Conservation (phyloP, 306 rosid species). For the Calophaca sinica region DNA sequence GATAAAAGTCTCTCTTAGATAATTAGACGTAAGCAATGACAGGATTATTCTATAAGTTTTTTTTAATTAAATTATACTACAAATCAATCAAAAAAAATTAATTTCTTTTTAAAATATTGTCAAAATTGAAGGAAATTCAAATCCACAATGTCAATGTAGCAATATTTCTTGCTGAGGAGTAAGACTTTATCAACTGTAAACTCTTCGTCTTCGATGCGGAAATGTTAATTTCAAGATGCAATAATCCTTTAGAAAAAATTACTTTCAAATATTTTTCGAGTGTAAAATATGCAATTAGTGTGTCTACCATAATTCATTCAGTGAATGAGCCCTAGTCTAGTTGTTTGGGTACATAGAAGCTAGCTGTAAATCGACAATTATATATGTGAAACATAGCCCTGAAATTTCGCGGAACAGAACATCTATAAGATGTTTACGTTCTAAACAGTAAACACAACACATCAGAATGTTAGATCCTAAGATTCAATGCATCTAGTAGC, state of each 20-base stretch:
- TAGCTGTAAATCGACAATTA: no score
- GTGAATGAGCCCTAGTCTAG: no score
- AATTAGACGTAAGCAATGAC: constrained; percentile 25
- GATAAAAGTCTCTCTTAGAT: constrained; percentile 17
- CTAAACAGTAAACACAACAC: neutral
- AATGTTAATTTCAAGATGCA: neutral
- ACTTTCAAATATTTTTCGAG: neutral
- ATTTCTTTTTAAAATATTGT: no score
- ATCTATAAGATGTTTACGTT: neutral
- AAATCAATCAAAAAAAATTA: no score
- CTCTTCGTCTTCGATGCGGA: neutral
- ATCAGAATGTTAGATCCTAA: neutral
- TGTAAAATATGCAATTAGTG: constrained; percentile 10
- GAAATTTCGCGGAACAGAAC: constrained; percentile 48
- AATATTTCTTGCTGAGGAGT: no score
- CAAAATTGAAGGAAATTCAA: neutral
- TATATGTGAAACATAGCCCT: constrained; percentile 15
- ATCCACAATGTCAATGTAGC: neutral
- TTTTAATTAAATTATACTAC: neutral
- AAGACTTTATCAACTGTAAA: no score
- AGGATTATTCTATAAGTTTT: neutral
- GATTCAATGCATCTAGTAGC: neutral
- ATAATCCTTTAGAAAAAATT: no score
- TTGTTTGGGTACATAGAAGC: no score
- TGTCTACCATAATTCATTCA: constrained; percentile 28